Evolutionary conservation across 805 yeast genomes (phyloP).

Genomic region (Ogataea pignaliae): DNA sequence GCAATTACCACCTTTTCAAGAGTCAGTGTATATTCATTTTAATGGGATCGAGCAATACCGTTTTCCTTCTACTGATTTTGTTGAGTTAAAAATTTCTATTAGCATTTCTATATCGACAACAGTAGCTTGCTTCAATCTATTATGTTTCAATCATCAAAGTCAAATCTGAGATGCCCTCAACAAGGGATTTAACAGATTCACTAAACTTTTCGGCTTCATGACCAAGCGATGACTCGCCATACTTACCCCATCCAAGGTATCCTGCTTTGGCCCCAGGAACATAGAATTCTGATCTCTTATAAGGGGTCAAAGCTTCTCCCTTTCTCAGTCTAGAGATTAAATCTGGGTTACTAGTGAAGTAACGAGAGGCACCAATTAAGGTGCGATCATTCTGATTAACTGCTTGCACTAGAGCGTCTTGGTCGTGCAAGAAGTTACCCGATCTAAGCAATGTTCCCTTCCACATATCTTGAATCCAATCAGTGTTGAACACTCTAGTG

Average conservation of each 20-base stretch:
- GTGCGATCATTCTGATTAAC: slow-evolving; percentile 37
- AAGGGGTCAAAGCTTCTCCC: slow-evolving; percentile 35
- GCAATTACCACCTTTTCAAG: no score
- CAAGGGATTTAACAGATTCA: slow-evolving; percentile 9
- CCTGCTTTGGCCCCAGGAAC: slow-evolving; percentile 16
- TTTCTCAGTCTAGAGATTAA: slow-evolving; percentile 33
- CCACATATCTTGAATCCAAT: slow-evolving; percentile 31
- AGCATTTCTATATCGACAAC: no score
- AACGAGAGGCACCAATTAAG: slow-evolving; percentile 37
- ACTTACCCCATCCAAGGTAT: slow-evolving; percentile 10
- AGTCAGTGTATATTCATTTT: no score
- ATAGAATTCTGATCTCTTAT: slow-evolving; percentile 39
- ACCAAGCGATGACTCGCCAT: slow-evolving; percentile 11
- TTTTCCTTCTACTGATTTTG: no score
- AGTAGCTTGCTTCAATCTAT: no score
- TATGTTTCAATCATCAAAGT: no score
- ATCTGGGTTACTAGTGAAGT: slow-evolving; percentile 44
- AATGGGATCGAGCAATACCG: no score
- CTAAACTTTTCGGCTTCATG: slow-evolving; percentile 6
- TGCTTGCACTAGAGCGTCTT: slow-evolving; percentile 18
- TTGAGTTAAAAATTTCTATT: no score
- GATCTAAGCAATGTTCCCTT: slow-evolving; percentile 27
- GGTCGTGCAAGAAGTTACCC: slow-evolving; percentile 24
- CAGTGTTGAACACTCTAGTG: slow-evolving; percentile 4
- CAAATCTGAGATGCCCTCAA: background rate